Conservation (phyloP, 2,329 filamentous ascomycete genomes). For the Dactylellina leptospora region DNA sequence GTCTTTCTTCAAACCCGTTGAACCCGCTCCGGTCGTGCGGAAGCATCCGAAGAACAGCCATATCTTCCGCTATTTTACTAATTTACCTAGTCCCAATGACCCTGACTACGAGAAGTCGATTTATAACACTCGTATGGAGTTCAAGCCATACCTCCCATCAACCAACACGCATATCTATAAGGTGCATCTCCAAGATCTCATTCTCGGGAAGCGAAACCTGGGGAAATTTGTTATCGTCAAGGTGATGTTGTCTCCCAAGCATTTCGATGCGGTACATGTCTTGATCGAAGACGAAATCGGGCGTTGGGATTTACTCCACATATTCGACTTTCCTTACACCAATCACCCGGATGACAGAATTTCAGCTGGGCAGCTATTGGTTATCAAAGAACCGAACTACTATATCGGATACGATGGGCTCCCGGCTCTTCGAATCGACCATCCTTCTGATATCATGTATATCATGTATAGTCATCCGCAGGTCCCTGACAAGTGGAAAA, state of each 20-base stretch:
- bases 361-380: conserved; percentile 25
- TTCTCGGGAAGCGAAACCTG: neutral
- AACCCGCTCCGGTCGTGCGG: neutral
- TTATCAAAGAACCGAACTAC: conserved; percentile 45
- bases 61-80: conserved; percentile 20
- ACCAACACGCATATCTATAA: neutral
- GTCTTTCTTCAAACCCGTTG: neutral
- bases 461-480: conserved; percentile 29
- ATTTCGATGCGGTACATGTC: conserved; percentile 32
- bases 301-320: conserved; percentile 30
- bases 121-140: conserved; percentile 19
- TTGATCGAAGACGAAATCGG: conserved; percentile 39
- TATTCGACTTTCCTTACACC: conserved; percentile 31
- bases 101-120: neutral
- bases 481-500: conserved; percentile 30
- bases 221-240: conserved; percentile 32
- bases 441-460: conserved; percentile 33
- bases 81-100: conserved; percentile 13
- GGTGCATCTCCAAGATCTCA: neutral
- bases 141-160: conserved; percentile 29
- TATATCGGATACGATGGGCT: conserved; percentile 23
- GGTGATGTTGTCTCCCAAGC: conserved; percentile 23
- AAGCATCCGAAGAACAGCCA: conserved; percentile 26
- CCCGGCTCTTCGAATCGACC: conserved; percentile 36
- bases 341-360: conserved; percentile 33